Evolutionary conservation across 441 rosid genomes (phyloP).

Genomic region (Gossypium lobatum): DNA sequence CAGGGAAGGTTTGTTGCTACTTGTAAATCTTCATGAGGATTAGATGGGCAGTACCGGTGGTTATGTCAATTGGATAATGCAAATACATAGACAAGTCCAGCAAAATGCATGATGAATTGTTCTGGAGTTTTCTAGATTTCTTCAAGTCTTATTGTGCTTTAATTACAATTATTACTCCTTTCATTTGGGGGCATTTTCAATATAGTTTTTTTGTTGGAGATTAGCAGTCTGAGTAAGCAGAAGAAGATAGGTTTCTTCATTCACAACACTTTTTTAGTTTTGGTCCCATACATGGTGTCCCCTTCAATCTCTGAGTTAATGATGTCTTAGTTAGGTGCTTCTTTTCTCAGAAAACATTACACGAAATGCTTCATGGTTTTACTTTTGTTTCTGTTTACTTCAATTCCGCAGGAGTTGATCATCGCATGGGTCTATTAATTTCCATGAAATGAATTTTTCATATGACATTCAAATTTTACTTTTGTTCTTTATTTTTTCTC

Average conservation of each 20-base stretch:
- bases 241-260: background rate
- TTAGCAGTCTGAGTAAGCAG: background rate
- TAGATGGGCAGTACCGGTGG: constrained; percentile 67
- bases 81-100: constrained; percentile 82
- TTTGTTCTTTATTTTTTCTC: background rate
- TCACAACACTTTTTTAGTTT: background rate
- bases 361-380: background rate
- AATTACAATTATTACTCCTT: background rate
- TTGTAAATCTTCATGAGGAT: constrained; percentile 78
- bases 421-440: background rate
- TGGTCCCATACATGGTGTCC: background rate
- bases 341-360: background rate
- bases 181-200: background rate
- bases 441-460: background rate
- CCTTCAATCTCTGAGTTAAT: background rate
- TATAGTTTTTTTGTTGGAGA: background rate
- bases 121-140: background rate
- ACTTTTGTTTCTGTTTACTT: background rate
- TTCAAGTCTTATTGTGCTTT: background rate
- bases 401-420: background rate
- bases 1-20: constrained; percentile 83
- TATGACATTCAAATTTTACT: no score
- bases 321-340: background rate
- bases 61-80: constrained; percentile 79
- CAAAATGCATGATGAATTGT: constrained; percentile 48